Base-by-base conservation (phyloP, 1,139 yeast species). In the Hansenula lynferdii region DNA sequence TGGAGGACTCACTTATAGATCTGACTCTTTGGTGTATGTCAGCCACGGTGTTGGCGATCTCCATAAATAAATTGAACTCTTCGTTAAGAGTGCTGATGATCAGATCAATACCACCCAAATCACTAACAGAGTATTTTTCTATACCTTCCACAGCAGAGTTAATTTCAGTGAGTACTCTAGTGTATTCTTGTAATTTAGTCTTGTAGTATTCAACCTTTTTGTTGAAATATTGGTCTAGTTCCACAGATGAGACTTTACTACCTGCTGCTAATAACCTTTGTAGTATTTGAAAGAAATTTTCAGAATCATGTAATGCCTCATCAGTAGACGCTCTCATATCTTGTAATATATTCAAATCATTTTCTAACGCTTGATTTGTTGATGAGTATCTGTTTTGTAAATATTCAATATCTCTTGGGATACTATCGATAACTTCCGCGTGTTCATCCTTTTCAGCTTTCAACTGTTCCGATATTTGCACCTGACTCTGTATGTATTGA, bases 11-110 rank as follows among this genome's bases (percentile, higher is more conserved):
- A 29, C 47, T 48, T 2, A 52, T 27, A 8, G 38, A 42, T 46
- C 70, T 77, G 2, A 82, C 81, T 41, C 78, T 80, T 50, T 83
- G 89, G 62, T 92, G 97, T 38, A 87, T 65, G 53, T 85, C 95
- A 2, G 97, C 97, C 54, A 90, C 81, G 25, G 80, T 75, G 61
- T 89, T 95, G 42, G 96, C 90, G 37, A 89, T 70, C 53, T 89
- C 95, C 90, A 92, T 85, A 61, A 90, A 90, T 46, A 90, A 69
- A 40, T 72, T 70, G 60, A 87, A 87, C 62, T 90, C 97, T 50
- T 84, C 87, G 49, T 81, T 79, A 24, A 92, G 71, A 0, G 95
- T 84, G 34, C 71, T 70, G 22, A 82, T 72, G 18, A 85, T 70
- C 48, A 67, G 69, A 43, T 73, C 72, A 41, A 82, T 67, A 16